phyloP scores from a whole-genome alignment of 129 eudicot genomes.

The Lactuca sativa region DNA sequence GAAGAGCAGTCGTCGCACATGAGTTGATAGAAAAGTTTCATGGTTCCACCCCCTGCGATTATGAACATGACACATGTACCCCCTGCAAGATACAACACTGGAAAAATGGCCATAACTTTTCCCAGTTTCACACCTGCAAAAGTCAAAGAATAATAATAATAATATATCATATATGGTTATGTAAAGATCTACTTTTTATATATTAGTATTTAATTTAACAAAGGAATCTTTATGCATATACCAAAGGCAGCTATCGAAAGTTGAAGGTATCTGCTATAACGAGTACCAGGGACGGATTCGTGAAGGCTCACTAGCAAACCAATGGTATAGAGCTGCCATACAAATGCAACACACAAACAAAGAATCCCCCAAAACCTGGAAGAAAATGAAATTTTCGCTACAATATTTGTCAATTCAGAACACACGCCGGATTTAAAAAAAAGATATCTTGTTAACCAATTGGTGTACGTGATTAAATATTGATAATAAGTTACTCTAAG shows the following conservation, averaged over 20 bases:
- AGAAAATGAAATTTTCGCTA: not conserved
- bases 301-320: constrained; percentile 59
- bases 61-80: constrained; percentile 58
- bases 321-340: constrained; percentile 67
- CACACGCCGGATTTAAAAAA: no score
- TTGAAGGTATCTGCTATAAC: constrained; percentile 65
- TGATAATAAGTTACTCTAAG: not conserved
- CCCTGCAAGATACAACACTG: constrained; percentile 57
- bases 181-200: not conserved
- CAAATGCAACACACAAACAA: constrained; percentile 40
- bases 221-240: constrained; percentile 7
- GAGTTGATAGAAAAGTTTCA: constrained; percentile 40
- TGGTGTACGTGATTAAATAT: not conserved
- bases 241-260: constrained; percentile 63
- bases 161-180: not conserved
- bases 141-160: not conserved
- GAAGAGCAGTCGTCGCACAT: constrained; percentile 25
- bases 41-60: constrained; percentile 52
- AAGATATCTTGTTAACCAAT: not conserved
- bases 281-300: constrained; percentile 45
- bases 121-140: constrained; percentile 52
- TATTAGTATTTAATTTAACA: not conserved
- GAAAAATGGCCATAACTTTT: constrained; percentile 47
- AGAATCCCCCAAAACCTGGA: constrained; percentile 60
- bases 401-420: not conserved